These are phyloP conservation scores for Leonotis leonurus DNA, from an alignment of 257 asterid species.

Conservation along the genomic window DNA sequence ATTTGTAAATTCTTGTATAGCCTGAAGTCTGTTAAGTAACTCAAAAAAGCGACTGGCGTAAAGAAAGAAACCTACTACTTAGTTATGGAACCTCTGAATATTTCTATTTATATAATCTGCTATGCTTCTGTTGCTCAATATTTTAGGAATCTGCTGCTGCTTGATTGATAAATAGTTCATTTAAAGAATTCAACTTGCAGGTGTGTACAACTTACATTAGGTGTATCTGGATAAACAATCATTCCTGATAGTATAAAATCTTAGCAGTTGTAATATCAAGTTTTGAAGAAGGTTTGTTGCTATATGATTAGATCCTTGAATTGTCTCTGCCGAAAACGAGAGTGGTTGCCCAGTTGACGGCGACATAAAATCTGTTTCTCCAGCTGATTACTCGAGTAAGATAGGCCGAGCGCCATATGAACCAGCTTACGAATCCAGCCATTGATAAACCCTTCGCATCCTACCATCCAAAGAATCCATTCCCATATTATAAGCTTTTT, in stretches of 20 bases:
- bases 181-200: neutral
- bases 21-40: slow-evolving; percentile 13
- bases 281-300: neutral
- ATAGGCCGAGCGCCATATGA: slow-evolving; percentile 88
- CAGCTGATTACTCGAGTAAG: slow-evolving; percentile 77
- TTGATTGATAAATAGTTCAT: neutral
- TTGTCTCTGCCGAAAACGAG: slow-evolving; percentile 81
- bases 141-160: too few relatives aligned
- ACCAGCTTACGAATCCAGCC: slow-evolving; percentile 80
- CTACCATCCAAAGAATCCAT: slow-evolving; percentile 24
- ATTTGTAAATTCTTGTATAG: slow-evolving; percentile 40
- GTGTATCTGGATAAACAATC: neutral
- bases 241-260: neutral
- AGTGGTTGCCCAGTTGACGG: slow-evolving; percentile 85
- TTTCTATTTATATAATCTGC: neutral
- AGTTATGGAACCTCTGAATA: slow-evolving; percentile 1
- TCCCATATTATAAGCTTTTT: neutral
- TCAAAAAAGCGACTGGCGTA: slow-evolving; percentile 11
- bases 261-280: neutral
- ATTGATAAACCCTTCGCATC: slow-evolving; percentile 52
- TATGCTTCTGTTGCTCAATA: neutral
- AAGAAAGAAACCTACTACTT: slow-evolving; percentile 15
- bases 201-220: neutral
- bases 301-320: slow-evolving; percentile 55
- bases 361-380: slow-evolving; percentile 88